Base-by-base conservation (phyloP, 2,329 filamentous ascomycete species). In the Penicillium griseofulvum region DNA sequence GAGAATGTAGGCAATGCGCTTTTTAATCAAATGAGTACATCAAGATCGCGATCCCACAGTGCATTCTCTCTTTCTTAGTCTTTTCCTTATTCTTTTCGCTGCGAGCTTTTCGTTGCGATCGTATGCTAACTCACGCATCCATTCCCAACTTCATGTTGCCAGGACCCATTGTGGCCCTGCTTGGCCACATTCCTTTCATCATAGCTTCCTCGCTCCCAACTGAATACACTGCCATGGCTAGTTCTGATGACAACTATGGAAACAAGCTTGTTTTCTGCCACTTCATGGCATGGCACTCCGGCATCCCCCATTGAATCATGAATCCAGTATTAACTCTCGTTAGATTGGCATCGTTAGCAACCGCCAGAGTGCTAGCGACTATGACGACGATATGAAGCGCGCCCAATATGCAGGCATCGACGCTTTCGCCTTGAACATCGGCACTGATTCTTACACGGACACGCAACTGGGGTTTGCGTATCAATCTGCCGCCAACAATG, bases 341-440 rank as follows among this genome's bases (percentile, higher is more conserved):
- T 49, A 80, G 78, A 71, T 80, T 19, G 77, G 78, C 7, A 78
- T 80, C 28, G 70, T 74, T 19, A 70, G 73, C 37, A 74, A 77
- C 44, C 75, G 78, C 38, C 65, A 69, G 41, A 76, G 69, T 51
- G 64, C 78, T 34, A 59, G 66, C 11, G 78, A 80, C 36, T 81
- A 78, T 54, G 77, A 81, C 38, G 70, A 73, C 36, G 78, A 81
- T 55, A 80, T 80, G 73, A 65, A 71, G 50, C 72, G 70, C 3
- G 79, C 77, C 33, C 77, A 78, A 60, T 66, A 68, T 46, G 49
- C 68, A 46, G 67, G 74, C 54, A 78, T 81, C 39, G 78, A 81
- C 38, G 77, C 77, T 6, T 81, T 81, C 63, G 79, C 78, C 2
- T 69, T 81, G 38, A 81, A 81, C 49, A 80, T 82, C 46, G 79